These are phyloP conservation scores for Centaurea solstitialis DNA, from an alignment of 129 eudicot genomes.

Conservation along the genomic window DNA sequence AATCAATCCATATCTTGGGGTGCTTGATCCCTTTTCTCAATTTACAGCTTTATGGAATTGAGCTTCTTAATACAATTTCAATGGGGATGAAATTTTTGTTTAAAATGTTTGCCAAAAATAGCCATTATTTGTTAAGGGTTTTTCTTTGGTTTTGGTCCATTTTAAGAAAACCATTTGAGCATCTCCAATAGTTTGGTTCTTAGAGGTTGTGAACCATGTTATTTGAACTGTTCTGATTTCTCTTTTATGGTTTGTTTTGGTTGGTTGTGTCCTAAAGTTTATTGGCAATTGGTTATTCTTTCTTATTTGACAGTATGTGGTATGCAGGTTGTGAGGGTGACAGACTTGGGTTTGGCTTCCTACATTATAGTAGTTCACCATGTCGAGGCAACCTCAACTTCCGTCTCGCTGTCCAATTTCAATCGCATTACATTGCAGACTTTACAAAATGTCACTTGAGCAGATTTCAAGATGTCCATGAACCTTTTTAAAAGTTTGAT, in stretches of 20 bases:
- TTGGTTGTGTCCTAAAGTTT: not conserved
- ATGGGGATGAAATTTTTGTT: not conserved
- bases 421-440: no score
- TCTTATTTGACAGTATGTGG: not conserved
- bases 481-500: no score
- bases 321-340: not conserved
- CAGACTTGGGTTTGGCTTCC: not conserved
- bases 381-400: slow-evolving; percentile 71
- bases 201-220: not conserved
- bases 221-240: not conserved
- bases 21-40: not conserved
- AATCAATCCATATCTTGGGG: not conserved
- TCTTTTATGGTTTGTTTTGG: not conserved
- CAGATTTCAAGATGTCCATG: no score
- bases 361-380: slow-evolving; percentile 15
- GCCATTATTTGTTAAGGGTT: not conserved
- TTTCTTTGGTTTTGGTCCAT: not conserved
- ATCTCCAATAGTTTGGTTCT: no score
- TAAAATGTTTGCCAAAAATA: not conserved
- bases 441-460: no score
- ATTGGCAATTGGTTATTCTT: not conserved
- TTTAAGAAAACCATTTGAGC: not conserved
- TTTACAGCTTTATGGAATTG: not conserved
- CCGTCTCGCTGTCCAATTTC: slow-evolving; percentile 84
- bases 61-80: not conserved